Base-by-base conservation (phyloP, 192 early-diverging fungal species). In the Coemansia sp. region DNA sequence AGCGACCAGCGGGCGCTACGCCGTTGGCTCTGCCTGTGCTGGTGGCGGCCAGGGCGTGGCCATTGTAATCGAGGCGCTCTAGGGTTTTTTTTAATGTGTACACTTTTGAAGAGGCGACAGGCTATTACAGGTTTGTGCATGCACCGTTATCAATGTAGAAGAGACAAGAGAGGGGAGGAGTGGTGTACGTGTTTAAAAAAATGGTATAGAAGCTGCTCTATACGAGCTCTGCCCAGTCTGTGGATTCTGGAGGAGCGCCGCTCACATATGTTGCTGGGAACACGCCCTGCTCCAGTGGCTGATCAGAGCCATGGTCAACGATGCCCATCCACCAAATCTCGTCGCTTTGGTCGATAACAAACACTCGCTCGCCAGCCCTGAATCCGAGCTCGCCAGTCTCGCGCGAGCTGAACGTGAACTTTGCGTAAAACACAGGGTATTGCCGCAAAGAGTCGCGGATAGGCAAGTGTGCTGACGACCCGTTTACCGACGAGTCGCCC, bases 21-120 rank as follows among this genome's bases (percentile, higher is more conserved):
- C 92, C 43, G 77, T 98, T 53, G 95, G 95, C 38, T 91, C 94
- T 48, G 95, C 95, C 35, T 98, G 96, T 77, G 96, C 96, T 68
- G 96, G 96, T 62, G 95, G 95, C 74, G 95, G 96, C 20, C 90
- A 92, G 80, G 91, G 89, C 56, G 91, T 91, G 59, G 86, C 88
- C 35, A 79, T 92, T 47, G 82, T 92, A 20, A 76, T 92, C 36
- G 91, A 92, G 77, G 76, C 84, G 0, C 21, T 77, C 28, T 82
- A n/a, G n/a, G n/a, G n/a, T n/a, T n/a, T n/a, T n/a, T n/a, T n/a
- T n/a, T n/a, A n/a, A n/a, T n/a, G n/a, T n/a, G n/a, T n/a, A n/a
- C n/a, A n/a, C n/a, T n/a, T n/a, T n/a, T n/a, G n/a, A 31, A 31
- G 31, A 31, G 31, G 31, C 4, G 31, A 31, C 31, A 31, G 31